Percentiles rank a stretch among this genome's conserved stretches.
phyloP scores from a whole-genome alignment of 495 filamentous ascomycete genomes.

The Talaromyces wortmannii region DNA sequence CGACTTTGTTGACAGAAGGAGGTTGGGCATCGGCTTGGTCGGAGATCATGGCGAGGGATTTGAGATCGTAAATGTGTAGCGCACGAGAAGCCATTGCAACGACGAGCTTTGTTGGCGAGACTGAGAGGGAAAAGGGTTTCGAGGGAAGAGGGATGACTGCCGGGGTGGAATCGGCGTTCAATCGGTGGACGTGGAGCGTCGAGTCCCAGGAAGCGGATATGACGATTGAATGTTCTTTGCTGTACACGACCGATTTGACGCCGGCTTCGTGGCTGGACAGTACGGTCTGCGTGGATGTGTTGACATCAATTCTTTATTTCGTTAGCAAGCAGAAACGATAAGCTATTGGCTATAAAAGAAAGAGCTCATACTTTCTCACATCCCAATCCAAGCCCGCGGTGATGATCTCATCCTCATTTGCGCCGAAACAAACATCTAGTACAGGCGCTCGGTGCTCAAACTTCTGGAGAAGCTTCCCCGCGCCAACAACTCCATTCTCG shows the following conservation, averaged over 20 bases:
- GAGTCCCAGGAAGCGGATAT: conserved; percentile 91
- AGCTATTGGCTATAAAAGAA: neutral
- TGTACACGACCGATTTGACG: conserved; percentile 80
- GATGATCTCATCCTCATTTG: conserved; percentile 71
- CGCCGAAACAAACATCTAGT: conserved; percentile 86
- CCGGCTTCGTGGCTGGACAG: conserved; percentile 72
- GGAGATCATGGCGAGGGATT: conserved; percentile 48
- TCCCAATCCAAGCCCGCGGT: conserved; percentile 78
- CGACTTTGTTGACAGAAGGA: conserved; percentile 30
- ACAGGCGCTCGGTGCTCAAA: conserved; percentile 83
- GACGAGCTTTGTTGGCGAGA: conserved; percentile 75
- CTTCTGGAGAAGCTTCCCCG: conserved; percentile 57
- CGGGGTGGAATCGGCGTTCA: conserved; percentile 34
- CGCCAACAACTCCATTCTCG: conserved; percentile 47
- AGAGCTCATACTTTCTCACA: conserved; percentile 57
- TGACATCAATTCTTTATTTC: conserved; percentile 58
- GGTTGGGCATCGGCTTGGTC: conserved; percentile 36
- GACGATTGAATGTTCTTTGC: conserved; percentile 64
- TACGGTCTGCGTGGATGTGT: conserved; percentile 61
- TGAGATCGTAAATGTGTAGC: conserved; percentile 87
- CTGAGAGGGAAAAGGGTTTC: conserved; percentile 82
- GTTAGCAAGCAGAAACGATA: conserved; percentile 5
- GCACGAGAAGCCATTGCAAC: conserved; percentile 92
- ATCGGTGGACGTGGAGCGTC: conserved; percentile 76
- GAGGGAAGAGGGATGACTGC: conserved; percentile 62